A percentile compares a stretch with the other conserved stretches of the same genome.
Evolutionary conservation across 2,329 filamentous ascomycete species (phyloP).

Genomic region (Geosmithia morbida): DNA sequence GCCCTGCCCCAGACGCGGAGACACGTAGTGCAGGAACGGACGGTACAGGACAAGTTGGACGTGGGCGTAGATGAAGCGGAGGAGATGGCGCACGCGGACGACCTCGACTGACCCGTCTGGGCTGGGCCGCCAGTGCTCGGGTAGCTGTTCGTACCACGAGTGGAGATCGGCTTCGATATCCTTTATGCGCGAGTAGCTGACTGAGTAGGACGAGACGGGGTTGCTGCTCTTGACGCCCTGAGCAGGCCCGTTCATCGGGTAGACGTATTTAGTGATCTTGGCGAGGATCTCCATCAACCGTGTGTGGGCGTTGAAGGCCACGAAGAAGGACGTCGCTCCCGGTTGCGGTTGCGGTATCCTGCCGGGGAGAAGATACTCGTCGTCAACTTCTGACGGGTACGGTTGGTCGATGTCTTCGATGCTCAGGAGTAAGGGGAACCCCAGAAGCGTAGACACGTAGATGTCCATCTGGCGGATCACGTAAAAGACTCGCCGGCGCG

Average conservation of each 20-base stretch:
- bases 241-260: slow-evolving; percentile 44
- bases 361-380: slow-evolving; percentile 49
- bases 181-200: slow-evolving; percentile 49
- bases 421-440: slow-evolving; percentile 48
- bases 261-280: slow-evolving; percentile 51
- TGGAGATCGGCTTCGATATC: slow-evolving; percentile 50
- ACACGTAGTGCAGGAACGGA: slow-evolving; percentile 74
- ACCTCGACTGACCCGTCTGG: slow-evolving; percentile 61
- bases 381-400: slow-evolving; percentile 49
- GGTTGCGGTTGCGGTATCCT: slow-evolving; percentile 36
- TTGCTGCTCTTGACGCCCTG: slow-evolving; percentile 22
- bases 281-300: slow-evolving; percentile 48
- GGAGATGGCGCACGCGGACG: slow-evolving; percentile 57
- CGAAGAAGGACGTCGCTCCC: slow-evolving; percentile 42
- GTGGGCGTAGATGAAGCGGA: slow-evolving; percentile 69
- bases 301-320: slow-evolving; percentile 53
- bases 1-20: slow-evolving; percentile 41
- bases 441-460: slow-evolving; percentile 52
- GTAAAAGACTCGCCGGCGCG: slow-evolving; percentile 51
- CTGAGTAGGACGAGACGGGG: slow-evolving; percentile 37
- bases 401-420: slow-evolving; percentile 54
- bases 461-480: slow-evolving; percentile 57
- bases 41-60: slow-evolving; percentile 73
- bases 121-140: slow-evolving; percentile 64
- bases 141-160: slow-evolving; percentile 52